Evolutionary conservation across 2,329 filamentous ascomycete genomes (phyloP), one percentile per base, ranked within the genome.

Genomic region (Phialemonium atrogriseum): DNA sequence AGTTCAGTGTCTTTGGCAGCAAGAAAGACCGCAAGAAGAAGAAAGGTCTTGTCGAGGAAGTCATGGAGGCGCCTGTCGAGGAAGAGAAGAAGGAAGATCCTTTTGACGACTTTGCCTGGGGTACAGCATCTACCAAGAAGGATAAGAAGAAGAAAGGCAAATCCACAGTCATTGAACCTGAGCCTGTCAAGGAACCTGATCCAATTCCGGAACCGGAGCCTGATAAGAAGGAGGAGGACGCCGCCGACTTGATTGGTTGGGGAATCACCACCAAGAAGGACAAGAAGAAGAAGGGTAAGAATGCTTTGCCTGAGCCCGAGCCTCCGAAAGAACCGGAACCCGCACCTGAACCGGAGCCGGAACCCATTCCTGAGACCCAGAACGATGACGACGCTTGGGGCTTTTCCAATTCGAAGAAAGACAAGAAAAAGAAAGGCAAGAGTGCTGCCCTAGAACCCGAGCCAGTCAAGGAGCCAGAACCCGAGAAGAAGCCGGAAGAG

Each of bases 131-230:
- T 14, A 60, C 59, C 40, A 62, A 59, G 38, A 68, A 66, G 39
- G 67, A 70, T 38, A 62, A 60, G 42, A 68, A 66, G 39, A 68
- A 69, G 37, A 64, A 56, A 33, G 34, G 37, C 30, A 58, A 58
- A 22, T 54, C 52, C 17, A 21, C 27, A n/a, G 19, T 28, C 11
- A 20, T 18, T 20, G 27, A 28, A n/a, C 5, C 40, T 8, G 49
- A 48, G 16, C 32, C 24, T 31, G 42, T 27, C n/a, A 34, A 37
- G 11, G 46, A 49, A 11, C 39, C 41, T 8, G 38, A 43, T 24
- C 41, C 43, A 4, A 42, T 46, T 18, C 33, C 40, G 8, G 45
- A 47, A 22, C 58, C 56, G 36, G 43, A 41, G 15, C 44, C 44
- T 7, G 45, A 46, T 10, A 24, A 22, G 9, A 29, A 36, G 20